These are phyloP conservation scores for Metschnikowia borealis DNA, from an alignment of 805 yeast genomes.

Conservation along the genomic window DNA sequence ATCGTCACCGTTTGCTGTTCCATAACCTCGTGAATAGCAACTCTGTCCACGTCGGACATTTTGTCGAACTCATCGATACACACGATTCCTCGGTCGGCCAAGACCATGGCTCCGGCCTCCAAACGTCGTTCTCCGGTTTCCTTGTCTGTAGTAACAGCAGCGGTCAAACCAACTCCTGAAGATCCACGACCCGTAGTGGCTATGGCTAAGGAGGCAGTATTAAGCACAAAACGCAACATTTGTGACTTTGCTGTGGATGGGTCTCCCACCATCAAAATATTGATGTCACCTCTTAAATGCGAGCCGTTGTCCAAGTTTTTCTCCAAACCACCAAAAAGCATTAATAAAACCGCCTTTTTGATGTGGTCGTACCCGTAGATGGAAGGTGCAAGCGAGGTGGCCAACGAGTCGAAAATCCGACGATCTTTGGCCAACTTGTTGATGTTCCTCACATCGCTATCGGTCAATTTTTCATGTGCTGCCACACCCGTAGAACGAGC, in stretches of 20 bases:
- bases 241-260: constrained; percentile 98
- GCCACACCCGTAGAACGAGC: constrained; percentile 85
- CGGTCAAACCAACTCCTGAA: constrained; percentile 99
- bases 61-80: constrained; percentile 99
- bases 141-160: constrained; percentile 93
- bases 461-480: constrained; percentile 63
- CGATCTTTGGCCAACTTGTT: constrained; percentile 68
- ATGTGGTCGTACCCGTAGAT: constrained; percentile 91
- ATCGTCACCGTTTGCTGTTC: constrained; percentile 98
- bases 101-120: constrained; percentile 99
- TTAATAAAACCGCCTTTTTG: constrained; percentile 83
- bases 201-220: constrained; percentile 91
- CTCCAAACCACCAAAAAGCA: constrained; percentile 92
- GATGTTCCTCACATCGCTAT: constrained; percentile 80
- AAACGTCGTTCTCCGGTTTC: constrained; percentile 96
- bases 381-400: constrained; percentile 91
- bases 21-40: constrained; percentile 99
- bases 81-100: constrained; percentile 95
- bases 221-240: constrained; percentile 86
- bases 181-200: constrained; percentile 99
- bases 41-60: constrained; percentile 95
- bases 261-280: constrained; percentile 95
- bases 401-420: constrained; percentile 70
- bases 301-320: constrained; percentile 93
- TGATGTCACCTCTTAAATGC: constrained; percentile 96